phyloP scores from a whole-genome alignment of 2,329 filamentous ascomycete species.

The Fusarium pilosicola region DNA sequence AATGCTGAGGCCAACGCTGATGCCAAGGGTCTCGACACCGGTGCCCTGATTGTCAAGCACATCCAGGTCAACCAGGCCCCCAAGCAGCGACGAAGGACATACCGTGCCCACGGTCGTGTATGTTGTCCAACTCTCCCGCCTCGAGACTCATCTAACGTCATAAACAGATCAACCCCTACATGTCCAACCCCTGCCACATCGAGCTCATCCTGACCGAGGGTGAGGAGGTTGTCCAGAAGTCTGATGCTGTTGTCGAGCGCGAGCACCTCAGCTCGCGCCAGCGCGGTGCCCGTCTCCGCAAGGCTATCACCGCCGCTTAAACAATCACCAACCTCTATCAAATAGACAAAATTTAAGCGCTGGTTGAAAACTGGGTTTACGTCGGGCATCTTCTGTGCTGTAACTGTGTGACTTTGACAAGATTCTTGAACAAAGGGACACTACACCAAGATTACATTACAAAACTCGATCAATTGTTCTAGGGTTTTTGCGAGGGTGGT shows the following conservation, averaged over 20 bases:
- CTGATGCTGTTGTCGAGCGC: conserved; percentile 79
- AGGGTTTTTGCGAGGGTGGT: conserved; percentile 46
- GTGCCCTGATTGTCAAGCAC: conserved; percentile 98
- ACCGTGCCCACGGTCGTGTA: conserved; percentile 99
- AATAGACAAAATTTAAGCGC: conserved; percentile 41
- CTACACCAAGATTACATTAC: conserved; percentile 27
- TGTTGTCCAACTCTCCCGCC: conserved; percentile 55
- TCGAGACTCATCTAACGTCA: conserved; percentile 14
- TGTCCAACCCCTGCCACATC: conserved; percentile 99
- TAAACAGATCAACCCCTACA: conserved; percentile 97
- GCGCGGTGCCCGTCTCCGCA: conserved; percentile 76
- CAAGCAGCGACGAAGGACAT: conserved; percentile 98
- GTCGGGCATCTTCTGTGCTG: conserved; percentile 37
- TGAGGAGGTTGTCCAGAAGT: conserved; percentile 96
- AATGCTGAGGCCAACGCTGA: conserved; percentile 98
- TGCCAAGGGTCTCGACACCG: conserved; percentile 96
- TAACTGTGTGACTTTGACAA: conserved; percentile 35
- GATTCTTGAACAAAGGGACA: conserved; percentile 24
- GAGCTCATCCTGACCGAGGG: conserved; percentile 99
- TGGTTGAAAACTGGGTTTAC: conserved; percentile 39
- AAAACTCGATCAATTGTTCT: conserved; percentile 42
- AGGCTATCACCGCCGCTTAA: conserved; percentile 74
- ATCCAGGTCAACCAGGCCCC: conserved; percentile 99
- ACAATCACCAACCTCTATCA: conserved; percentile 34
- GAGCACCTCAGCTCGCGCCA: conserved; percentile 90